Conservation (phyloP, 805 yeast species). For the Candida odintsovae region DNA sequence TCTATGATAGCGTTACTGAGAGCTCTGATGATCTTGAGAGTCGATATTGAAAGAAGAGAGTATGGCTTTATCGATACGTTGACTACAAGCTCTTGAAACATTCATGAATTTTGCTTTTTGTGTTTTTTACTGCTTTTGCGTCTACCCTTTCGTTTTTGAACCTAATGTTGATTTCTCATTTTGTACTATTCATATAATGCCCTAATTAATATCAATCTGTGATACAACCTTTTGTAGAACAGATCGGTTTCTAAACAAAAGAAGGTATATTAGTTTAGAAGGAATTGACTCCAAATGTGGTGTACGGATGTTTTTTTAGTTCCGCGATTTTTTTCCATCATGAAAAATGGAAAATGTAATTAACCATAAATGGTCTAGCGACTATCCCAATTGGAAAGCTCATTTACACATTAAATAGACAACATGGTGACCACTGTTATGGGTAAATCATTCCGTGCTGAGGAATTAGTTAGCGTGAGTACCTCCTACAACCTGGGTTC, state of each 20-base stretch:
- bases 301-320: background rate
- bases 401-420: background rate
- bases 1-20: slow-evolving; percentile 85
- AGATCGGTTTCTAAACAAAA: too few species aligned
- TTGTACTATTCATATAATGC: background rate
- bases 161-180: background rate
- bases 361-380: background rate
- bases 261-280: too few species aligned
- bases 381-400: background rate
- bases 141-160: background rate
- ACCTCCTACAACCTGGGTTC: too few species aligned
- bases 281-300: background rate
- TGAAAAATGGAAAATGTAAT: too few species aligned
- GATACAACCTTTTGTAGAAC: background rate
- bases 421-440: slow-evolving; percentile 23
- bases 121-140: background rate
- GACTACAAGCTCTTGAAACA: background rate
- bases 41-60: slow-evolving; percentile 40
- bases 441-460: slow-evolving; percentile 26
- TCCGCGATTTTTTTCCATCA: background rate
- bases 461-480: slow-evolving; percentile 21
- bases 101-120: background rate
- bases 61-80: slow-evolving; percentile 4
- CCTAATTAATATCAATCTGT: background rate
- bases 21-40: slow-evolving; percentile 64